Evolutionary conservation across 805 yeast genomes (phyloP), one percentile per base, ranked within the genome.

Genomic region (Monosporozyma unispora): DNA sequence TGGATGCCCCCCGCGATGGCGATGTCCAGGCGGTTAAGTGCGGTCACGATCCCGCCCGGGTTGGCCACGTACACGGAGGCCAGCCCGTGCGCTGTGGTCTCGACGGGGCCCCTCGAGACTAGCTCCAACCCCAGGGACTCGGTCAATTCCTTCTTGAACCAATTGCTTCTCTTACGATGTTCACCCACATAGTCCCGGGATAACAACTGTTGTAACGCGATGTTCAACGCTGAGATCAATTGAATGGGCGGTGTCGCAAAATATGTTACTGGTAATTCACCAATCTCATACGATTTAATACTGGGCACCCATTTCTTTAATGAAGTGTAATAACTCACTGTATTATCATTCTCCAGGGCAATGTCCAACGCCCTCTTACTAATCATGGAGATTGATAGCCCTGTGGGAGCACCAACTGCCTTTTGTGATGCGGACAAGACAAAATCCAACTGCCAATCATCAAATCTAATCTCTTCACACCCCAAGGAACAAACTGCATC

Each of bases 231-330:
- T 61, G 85, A 85, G 52, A 91, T 73, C 53, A 85, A 76, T 70
- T 88, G 96, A 44, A 87, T 84, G 0, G 97, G 85, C n/a, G 96
- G 97, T 7, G 97, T 91, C n/a, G 96, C 96, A 64, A 88, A 91
- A 73, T 90, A 93, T 8, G 9, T 16, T 18, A 35, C 22, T 8
- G 90, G 48, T n/a, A 56, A 55, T 55, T 76, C 74, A 45, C 90
- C 90, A 45, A 78, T 66, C 73, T 90, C 97, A 70, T 87, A 88
- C 41, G 88, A 86, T 63, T 77, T 71, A 89, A 90, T 81, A 63
- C 90, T 77, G 39, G 97, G 96, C 45, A 81, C 68, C 98, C 98
- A 90, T 70, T 80, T 81, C 63, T 81, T 76, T 61, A 91, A 72
- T 42, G 84, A 81, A 43, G 89, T 83, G 40, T 51, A 63, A 63